Conservation (phyloP, 106 monocot species). For the Alisma plantagoaquatica region DNA sequence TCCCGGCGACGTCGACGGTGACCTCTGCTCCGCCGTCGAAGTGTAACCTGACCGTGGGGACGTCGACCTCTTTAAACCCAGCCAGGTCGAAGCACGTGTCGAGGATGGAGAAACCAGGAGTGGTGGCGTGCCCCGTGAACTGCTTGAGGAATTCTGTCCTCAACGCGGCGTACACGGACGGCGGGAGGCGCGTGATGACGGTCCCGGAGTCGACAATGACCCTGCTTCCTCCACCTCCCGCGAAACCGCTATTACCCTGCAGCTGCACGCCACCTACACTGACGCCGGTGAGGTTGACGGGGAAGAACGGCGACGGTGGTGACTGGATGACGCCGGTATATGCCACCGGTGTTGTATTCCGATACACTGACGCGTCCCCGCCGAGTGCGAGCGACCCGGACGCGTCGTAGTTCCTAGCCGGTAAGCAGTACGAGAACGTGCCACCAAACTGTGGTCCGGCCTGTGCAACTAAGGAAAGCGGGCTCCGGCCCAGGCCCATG, state of each 20-base stretch:
- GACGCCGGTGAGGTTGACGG: slow-evolving; percentile 55
- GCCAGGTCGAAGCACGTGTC: slow-evolving; percentile 68
- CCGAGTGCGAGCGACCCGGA: slow-evolving; percentile 61
- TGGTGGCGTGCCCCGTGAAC: slow-evolving; percentile 35
- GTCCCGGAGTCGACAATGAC: slow-evolving; percentile 80
- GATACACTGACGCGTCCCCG: slow-evolving; percentile 26
- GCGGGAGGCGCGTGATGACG: slow-evolving; percentile 60
- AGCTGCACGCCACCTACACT: slow-evolving; percentile 44
- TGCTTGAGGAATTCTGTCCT: slow-evolving; percentile 54
- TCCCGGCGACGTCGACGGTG: slow-evolving; percentile 50
- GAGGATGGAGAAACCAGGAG: slow-evolving; percentile 48
- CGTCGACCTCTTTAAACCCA: slow-evolving; percentile 33
- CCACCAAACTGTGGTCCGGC: slow-evolving; percentile 36
- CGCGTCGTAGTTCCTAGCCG: slow-evolving; percentile 28
- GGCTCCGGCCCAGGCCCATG: slow-evolving; percentile 67
- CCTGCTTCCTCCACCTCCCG: slow-evolving; percentile 22
- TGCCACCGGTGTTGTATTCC: slow-evolving; percentile 35
- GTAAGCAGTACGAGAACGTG: slow-evolving; percentile 76
- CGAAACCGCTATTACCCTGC: too few species aligned
- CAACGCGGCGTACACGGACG: slow-evolving; percentile 54
- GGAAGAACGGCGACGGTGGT: slow-evolving; percentile 45
- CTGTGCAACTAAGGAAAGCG: slow-evolving; percentile 55
- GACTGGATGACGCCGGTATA: slow-evolving; percentile 43
- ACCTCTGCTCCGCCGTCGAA: slow-evolving; percentile 53
- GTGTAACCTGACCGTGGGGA: slow-evolving; percentile 48